These are phyloP conservation scores for Gloeophyllum trabeum DNA, from an alignment of 768 basidiomycete genomes.

Conservation along the genomic window DNA sequence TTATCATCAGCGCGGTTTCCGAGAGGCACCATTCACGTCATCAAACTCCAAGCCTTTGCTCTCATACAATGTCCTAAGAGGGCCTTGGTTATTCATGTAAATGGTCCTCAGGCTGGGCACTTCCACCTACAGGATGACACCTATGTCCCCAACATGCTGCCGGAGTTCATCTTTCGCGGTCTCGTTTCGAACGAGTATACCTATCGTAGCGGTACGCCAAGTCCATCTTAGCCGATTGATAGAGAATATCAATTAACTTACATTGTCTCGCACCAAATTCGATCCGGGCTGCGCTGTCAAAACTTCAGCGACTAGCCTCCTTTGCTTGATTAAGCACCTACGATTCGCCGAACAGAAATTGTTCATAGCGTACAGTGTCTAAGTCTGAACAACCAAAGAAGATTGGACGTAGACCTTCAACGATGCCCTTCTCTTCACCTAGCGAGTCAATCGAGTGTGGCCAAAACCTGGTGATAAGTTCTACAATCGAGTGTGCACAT, in stretches of 20 bases:
- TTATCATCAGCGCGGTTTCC: background rate
- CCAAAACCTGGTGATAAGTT: constrained; percentile 19
- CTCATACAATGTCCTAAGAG: constrained; percentile 36
- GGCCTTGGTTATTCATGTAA: background rate
- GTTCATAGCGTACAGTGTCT: constrained; percentile 18
- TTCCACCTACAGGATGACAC: constrained; percentile 11
- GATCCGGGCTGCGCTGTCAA: constrained; percentile 9
- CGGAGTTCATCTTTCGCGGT: constrained; percentile 15
- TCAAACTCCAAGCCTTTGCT: constrained; percentile 60
- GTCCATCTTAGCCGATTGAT: background rate
- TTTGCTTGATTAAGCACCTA: constrained; percentile 9
- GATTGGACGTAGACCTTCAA: constrained; percentile 17
- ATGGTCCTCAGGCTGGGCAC: background rate
- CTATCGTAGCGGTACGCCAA: constrained; percentile 5
- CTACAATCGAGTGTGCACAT: constrained; percentile 19
- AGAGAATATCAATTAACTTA: constrained; percentile 3
- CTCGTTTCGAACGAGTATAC: constrained; percentile 23
- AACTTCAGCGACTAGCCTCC: background rate
- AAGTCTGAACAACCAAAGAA: constrained; percentile 18
- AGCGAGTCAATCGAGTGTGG: constrained; percentile 21
- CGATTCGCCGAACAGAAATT: constrained; percentile 20
- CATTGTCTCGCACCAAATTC: constrained; percentile 19
- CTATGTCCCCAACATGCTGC: constrained; percentile 15
- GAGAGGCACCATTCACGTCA: constrained; percentile 24
- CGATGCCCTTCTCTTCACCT: constrained; percentile 17